phyloP scores from a whole-genome alignment of 345 rosid genomes.

The Reutealis trisperma region DNA sequence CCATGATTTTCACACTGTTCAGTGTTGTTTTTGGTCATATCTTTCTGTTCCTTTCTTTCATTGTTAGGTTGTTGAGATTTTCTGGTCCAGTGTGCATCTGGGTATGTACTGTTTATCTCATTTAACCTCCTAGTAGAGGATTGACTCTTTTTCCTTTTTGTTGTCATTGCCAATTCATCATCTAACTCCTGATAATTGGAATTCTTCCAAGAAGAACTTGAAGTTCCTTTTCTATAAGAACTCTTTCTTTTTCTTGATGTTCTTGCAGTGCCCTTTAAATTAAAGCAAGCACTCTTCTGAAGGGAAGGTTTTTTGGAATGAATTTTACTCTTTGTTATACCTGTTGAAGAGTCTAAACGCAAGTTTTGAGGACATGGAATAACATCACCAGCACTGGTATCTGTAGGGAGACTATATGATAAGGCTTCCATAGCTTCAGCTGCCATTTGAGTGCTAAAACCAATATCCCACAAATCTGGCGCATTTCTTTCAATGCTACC shows the following conservation, averaged over 20 bases:
- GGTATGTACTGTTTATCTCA: neutral
- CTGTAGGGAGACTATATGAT: conserved; percentile 28
- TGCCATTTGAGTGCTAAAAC: conserved; percentile 75
- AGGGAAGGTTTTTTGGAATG: conserved; percentile 14
- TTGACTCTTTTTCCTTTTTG: conserved; percentile 18
- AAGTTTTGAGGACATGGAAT: conserved; percentile 20
- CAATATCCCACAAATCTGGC: conserved; percentile 46
- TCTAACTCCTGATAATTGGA: conserved; percentile 19
- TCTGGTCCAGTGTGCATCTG: conserved; percentile 11
- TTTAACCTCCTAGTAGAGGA: conserved; percentile 8
- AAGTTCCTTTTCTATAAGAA: conserved; percentile 21
- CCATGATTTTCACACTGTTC: conserved; percentile 13
- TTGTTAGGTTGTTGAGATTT: conserved; percentile 9
- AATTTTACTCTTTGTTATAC: conserved; percentile 10
- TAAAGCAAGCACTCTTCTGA: conserved; percentile 3
- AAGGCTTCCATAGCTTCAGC: conserved; percentile 83
- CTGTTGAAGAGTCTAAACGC: conserved; percentile 26
- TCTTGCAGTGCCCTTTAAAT: conserved; percentile 16
- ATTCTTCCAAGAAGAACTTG: conserved; percentile 16
- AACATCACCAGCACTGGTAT: conserved; percentile 12
- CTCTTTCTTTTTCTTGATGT: conserved; percentile 26
- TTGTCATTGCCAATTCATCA: conserved; percentile 16
- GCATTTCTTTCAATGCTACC: conserved; percentile 18
- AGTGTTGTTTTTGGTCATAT: conserved; percentile 11
- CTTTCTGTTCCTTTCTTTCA: conserved; percentile 22